Evolutionary conservation across 495 filamentous ascomycete genomes (phyloP).

Genomic region (Aeminium ludgeri): DNA sequence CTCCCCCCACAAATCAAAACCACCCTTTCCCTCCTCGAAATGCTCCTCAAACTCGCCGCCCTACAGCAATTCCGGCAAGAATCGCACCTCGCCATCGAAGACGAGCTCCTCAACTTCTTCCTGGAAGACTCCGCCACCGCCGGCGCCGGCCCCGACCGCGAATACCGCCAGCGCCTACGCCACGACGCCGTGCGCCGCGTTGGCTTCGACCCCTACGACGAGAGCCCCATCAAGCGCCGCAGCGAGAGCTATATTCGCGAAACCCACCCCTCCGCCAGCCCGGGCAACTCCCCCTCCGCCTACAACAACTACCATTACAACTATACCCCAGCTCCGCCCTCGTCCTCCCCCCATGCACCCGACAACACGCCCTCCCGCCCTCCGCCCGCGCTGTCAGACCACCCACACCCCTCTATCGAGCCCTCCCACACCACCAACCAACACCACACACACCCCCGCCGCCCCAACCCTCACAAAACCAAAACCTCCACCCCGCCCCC

Average conservation of each 20-base stretch:
- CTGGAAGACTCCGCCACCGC: conserved; percentile 63
- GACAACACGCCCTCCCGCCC: too few species aligned
- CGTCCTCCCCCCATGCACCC: too few species aligned
- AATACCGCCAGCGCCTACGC: conserved; percentile 52
- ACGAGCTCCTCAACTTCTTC: conserved; percentile 90
- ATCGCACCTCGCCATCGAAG: conserved; percentile 82
- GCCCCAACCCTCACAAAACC: too few species aligned
- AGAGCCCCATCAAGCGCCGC: conserved; percentile 49
- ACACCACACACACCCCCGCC: too few species aligned
- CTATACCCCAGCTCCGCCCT: too few species aligned
- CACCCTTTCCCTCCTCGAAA: conserved; percentile 84
- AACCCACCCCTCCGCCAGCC: too few species aligned
- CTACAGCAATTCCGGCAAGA: conserved; percentile 96
- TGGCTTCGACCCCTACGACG: conserved; percentile 81
- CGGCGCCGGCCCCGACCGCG: conserved; percentile 52
- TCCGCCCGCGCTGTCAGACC: too few species aligned
- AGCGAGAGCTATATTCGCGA: conserved; percentile 28
- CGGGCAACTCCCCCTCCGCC: too few species aligned
- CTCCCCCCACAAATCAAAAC: conserved; percentile 44
- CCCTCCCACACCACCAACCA: too few species aligned
- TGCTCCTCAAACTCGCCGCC: conserved; percentile 75
- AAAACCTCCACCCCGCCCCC: too few species aligned
- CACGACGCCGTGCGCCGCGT: conserved; percentile 56
- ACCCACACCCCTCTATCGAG: too few species aligned
- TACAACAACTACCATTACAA: too few species aligned